Conservation (phyloP, 768 basidiomycete genomes). For the Dentipellis sp. region DNA sequence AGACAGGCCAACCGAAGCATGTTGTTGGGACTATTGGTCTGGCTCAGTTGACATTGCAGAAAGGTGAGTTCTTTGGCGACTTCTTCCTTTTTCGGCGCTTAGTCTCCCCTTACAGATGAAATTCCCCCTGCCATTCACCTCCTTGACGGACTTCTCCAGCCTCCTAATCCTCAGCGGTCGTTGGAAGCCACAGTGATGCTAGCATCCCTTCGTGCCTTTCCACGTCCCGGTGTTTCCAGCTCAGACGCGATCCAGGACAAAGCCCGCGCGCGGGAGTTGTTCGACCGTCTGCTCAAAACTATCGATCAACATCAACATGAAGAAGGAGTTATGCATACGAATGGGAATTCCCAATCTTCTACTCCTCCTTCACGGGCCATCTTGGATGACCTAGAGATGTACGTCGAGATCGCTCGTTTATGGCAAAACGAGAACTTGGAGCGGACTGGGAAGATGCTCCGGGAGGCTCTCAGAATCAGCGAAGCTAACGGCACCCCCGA, state of each 20-base stretch:
- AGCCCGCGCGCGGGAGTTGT: conserved; percentile 67
- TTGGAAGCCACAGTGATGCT: conserved; percentile 84
- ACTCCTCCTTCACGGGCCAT: conserved; percentile 23
- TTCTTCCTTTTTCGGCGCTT: not conserved
- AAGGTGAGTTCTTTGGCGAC: conserved; percentile 38
- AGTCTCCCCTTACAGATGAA: conserved; percentile 40
- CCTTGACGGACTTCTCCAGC: conserved; percentile 66
- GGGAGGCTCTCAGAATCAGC: conserved; percentile 62
- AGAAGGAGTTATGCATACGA: conserved; percentile 30
- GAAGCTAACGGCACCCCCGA: conserved; percentile 39
- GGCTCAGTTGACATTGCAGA: conserved; percentile 80
- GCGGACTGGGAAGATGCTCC: conserved; percentile 61
- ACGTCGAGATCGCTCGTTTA: conserved; percentile 80
- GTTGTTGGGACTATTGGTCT: conserved; percentile 75
- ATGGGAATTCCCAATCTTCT: conserved; percentile 11
- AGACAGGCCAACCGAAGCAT: conserved; percentile 62
- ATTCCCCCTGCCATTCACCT: conserved; percentile 80
- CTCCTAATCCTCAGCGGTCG: conserved; percentile 54
- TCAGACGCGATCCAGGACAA: conserved; percentile 68
- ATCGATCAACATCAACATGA: conserved; percentile 44
- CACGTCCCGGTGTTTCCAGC: conserved; percentile 70
- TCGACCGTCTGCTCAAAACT: conserved; percentile 64
- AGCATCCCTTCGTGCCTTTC: conserved; percentile 78
- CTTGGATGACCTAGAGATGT: conserved; percentile 77
- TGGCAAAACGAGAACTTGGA: conserved; percentile 81